These are phyloP conservation scores for Helianthus tuberosus DNA, from an alignment of 129 eudicot genomes.

Conservation along the genomic window DNA sequence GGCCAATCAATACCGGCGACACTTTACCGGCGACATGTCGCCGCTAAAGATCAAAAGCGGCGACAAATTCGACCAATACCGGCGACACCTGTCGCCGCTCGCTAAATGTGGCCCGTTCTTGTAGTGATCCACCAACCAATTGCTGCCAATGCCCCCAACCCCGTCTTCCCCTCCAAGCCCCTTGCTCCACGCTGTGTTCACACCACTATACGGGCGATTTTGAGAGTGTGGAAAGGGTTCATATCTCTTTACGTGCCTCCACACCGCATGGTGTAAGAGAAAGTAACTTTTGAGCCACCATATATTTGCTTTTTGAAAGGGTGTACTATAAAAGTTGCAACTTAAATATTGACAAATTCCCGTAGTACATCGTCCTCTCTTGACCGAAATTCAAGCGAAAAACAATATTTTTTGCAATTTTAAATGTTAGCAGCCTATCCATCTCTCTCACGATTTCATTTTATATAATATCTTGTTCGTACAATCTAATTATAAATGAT, in stretches of 20 bases:
- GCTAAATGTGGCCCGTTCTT: too few relatives aligned
- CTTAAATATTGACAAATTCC: not conserved
- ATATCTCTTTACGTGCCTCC: too few relatives aligned
- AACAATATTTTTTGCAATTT: slow-evolving; percentile 12
- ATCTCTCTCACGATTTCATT: slow-evolving; percentile 17
- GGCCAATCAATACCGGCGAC: too few relatives aligned
- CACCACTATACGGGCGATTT: not conserved
- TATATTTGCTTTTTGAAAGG: not conserved
- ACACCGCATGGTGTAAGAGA: not conserved
- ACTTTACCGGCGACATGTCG: too few relatives aligned
- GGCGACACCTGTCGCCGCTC: too few relatives aligned
- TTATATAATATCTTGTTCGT: not conserved
- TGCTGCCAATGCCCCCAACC: too few relatives aligned
- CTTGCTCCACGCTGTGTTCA: too few relatives aligned
- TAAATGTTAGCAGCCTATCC: slow-evolving; percentile 28
- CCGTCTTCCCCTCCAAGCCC: too few relatives aligned
- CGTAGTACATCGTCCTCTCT: not conserved
- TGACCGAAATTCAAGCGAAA: slow-evolving; percentile 23
- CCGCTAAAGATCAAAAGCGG: too few relatives aligned
- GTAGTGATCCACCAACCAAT: too few relatives aligned
- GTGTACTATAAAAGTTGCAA: not conserved
- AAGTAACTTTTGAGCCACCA: not conserved
- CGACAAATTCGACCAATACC: too few relatives aligned
- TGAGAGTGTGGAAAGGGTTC: not conserved
- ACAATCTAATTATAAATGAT: not conserved